Percentiles rank a stretch among this genome's conserved stretches.
Evolutionary conservation across 345 rosid species (phyloP).

Genomic region (Clarkia xantiana): DNA sequence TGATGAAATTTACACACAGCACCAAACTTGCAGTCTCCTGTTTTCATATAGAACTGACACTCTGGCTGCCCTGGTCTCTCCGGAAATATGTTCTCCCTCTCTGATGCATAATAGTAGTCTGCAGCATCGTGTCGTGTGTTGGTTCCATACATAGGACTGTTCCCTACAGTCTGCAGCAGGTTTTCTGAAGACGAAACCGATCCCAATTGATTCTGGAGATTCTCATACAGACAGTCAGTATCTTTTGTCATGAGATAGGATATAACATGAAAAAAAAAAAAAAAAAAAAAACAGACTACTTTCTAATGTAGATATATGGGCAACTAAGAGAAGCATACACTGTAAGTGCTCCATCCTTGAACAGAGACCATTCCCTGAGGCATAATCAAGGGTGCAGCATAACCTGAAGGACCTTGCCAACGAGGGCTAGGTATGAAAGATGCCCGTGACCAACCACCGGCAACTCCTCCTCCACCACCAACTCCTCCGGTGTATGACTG

Average conservation of each 20-base stretch:
- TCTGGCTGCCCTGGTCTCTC: slow-evolving; percentile 96
- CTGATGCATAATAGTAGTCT: slow-evolving; percentile 46
- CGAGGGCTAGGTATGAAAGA: slow-evolving; percentile 85
- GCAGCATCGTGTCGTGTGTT: slow-evolving; percentile 21
- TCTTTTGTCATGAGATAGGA: slow-evolving; percentile 6
- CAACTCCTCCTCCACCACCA: slow-evolving; percentile 42
- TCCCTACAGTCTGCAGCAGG: slow-evolving; percentile 38
- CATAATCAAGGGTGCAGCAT: slow-evolving; percentile 47
- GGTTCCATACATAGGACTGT: slow-evolving; percentile 42
- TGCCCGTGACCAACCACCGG: slow-evolving; percentile 68
- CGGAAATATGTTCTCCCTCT: slow-evolving; percentile 76
- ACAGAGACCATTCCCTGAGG: slow-evolving; percentile 88
- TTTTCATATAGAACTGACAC: slow-evolving; percentile 96
- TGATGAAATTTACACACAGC: slow-evolving; percentile 92
- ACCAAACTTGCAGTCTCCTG: slow-evolving; percentile 97
- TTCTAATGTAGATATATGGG: neutral
- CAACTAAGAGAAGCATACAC: slow-evolving; percentile 31
- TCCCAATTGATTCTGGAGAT: slow-evolving; percentile 63
- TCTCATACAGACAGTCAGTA: slow-evolving; percentile 8
- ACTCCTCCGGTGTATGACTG: slow-evolving; percentile 60
- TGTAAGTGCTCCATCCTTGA: slow-evolving; percentile 87
- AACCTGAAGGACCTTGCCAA: slow-evolving; percentile 92
- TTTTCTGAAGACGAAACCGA: slow-evolving; percentile 78
- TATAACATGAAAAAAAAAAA: neutral
- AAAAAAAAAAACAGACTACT: neutral